Base-by-base conservation (phyloP, 2,329 filamentous ascomycete genomes). In the Aspergillus calidoustus region DNA sequence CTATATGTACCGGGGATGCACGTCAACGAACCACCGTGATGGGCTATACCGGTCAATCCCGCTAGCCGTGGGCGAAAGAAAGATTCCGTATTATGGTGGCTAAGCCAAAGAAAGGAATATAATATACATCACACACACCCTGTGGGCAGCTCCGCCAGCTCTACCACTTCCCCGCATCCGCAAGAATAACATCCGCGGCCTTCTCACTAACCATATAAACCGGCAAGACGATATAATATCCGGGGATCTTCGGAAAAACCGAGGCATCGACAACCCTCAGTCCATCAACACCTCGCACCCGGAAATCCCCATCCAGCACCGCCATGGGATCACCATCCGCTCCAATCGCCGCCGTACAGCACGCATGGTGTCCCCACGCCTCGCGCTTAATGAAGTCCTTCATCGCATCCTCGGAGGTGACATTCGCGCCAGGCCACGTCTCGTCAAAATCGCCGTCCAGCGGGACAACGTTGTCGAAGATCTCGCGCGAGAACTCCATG, bases 191-290 rank as follows among this genome's bases (percentile, higher is more conserved):
- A 72, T 87, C 85, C 2, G 84, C 83, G 0, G 87, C 87, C 78
- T 89, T 89, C 78, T 89, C 86, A 1, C 80, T 80, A 5, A 85
- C 77, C 72, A 89, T 85, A 67, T 85, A 86, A 0, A 81, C 81
- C 0, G 84, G 79, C 1, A 83, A 69, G 3, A 80, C 78, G 28
- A 82, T 79, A 67, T 84, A 86, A 60, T 77, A 82, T 64, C 86
- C 86, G 1, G 84, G 84, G 58, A 84, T 85, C 59, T 78, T 78
- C 0, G 85, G 84, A 60, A 85, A 89, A 0, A 84, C 79, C 41
- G 80, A 83, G 0, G 86, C 87, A 75, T 89, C 87, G 0, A 89
- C 87, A 4, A 89, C 87, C 25, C 87, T 77, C 53, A 90, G 70
- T 0, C 83, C 82, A 1, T 79, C 72, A 0, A 86, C 81, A 0